A percentile compares a stretch with the other conserved stretches of the same genome.
Conservation (phyloP, 2,329 filamentous ascomycete genomes). For the Ceratocystis eucalypticola region DNA sequence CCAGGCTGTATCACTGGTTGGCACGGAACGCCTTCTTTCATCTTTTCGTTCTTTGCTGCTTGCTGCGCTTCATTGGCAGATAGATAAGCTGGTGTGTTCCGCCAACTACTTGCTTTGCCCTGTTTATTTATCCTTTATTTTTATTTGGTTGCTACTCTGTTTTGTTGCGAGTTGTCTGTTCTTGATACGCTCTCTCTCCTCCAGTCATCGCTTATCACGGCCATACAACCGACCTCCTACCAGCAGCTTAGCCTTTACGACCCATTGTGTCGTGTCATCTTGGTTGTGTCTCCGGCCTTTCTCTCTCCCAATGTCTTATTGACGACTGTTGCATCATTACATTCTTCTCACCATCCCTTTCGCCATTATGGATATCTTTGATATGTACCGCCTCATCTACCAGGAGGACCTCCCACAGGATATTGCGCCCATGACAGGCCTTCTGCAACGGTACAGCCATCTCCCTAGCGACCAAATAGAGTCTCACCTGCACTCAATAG, state of each 20-base stretch:
- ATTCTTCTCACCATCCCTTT: background rate
- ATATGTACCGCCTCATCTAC: conserved; percentile 20
- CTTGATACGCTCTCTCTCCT: no score
- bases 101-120: no score
- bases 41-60: no score
- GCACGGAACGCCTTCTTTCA: no score
- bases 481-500: conserved; percentile 20
- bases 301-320: background rate
- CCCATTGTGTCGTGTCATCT: background rate
- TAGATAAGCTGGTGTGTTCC: no score
- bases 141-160: no score
- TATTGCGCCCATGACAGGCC: conserved; percentile 27
- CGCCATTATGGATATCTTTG: conserved; percentile 19
- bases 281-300: background rate
- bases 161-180: no score
- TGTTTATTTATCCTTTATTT: no score
- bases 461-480: conserved; percentile 28
- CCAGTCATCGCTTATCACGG: no score
- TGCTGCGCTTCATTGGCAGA: no score
- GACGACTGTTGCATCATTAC: background rate
- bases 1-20: background rate
- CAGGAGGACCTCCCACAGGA: conserved; percentile 26
- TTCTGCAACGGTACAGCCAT: conserved; percentile 30
- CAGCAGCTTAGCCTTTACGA: no score
- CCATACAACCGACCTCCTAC: no score